Percentiles rank a stretch among this genome's conserved stretches.
These are phyloP conservation scores for Passiflora organensis DNA, from an alignment of 345 rosid species.

Conservation along the genomic window DNA sequence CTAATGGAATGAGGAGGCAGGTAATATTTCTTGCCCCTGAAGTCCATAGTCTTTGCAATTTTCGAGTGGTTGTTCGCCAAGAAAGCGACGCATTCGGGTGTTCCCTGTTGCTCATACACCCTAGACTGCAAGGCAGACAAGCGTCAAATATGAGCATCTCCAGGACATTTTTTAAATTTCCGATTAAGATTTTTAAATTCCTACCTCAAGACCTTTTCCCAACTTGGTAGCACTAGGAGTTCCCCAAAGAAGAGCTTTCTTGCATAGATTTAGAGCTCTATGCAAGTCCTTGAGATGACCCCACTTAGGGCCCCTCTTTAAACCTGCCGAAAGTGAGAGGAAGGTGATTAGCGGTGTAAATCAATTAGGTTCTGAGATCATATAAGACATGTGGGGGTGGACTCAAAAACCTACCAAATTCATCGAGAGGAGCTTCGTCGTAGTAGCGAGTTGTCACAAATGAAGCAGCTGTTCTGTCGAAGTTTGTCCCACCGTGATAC, in stretches of 20 bases:
- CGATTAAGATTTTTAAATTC: background rate
- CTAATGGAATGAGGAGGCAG: constrained; percentile 69
- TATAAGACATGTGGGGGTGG: too few species aligned
- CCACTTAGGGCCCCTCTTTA: constrained; percentile 66
- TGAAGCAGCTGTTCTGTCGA: constrained; percentile 69
- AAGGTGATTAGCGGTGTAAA: too few species aligned
- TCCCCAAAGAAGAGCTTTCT: constrained; percentile 74
- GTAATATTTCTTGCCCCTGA: constrained; percentile 45
- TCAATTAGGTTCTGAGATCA: too few species aligned
- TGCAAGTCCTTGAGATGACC: constrained; percentile 85
- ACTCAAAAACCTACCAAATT: constrained; percentile 47
- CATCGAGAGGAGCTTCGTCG: constrained; percentile 96
- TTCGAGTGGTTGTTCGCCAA: constrained; percentile 63
- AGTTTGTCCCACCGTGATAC: constrained; percentile 96
- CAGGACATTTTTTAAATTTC: background rate
- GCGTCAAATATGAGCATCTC: background rate
- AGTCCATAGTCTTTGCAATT: constrained; percentile 29
- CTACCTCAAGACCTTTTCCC: constrained; percentile 49
- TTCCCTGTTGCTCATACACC: constrained; percentile 46
- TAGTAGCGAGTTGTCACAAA: constrained; percentile 91
- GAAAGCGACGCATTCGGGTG: constrained; percentile 67
- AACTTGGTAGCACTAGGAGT: constrained; percentile 23
- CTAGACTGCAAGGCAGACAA: constrained; percentile 39
- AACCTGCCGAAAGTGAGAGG: constrained; percentile 28
- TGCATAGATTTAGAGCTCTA: constrained; percentile 56